phyloP scores from a whole-genome alignment of 2,329 filamentous ascomycete species.

The Sclerotinia trifoliorum region DNA sequence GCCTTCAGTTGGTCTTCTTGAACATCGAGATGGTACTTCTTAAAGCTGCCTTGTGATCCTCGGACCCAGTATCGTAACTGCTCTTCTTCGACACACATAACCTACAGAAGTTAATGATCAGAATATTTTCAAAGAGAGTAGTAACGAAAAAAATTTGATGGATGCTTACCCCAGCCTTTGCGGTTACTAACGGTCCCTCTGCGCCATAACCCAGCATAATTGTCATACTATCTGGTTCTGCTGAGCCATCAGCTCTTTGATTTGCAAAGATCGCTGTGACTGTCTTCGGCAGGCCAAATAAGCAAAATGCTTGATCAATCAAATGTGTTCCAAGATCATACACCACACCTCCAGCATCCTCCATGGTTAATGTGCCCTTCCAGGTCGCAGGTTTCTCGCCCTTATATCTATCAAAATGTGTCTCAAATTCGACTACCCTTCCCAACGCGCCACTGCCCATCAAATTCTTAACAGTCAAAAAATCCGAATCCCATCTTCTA shows the following conservation, averaged over 20 bases:
- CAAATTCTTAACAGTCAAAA: conserved; percentile 65
- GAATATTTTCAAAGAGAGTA: not conserved
- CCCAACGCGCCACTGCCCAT: conserved; percentile 60
- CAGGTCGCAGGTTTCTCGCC: conserved; percentile 59
- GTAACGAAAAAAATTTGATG: not conserved
- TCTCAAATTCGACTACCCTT: conserved; percentile 73
- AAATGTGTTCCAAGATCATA: conserved; percentile 77
- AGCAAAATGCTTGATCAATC: conserved; percentile 69
- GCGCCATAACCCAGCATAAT: conserved; percentile 64
- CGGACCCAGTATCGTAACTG: conserved; percentile 77
- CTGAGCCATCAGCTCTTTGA: conserved; percentile 54
- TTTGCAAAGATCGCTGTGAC: conserved; percentile 68
- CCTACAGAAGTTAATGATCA: not conserved
- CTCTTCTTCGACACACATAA: conserved; percentile 64
- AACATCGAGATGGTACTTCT: conserved; percentile 67
- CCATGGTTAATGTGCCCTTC: conserved; percentile 62
- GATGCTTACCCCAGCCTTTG: conserved; percentile 56
- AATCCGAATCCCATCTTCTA: conserved; percentile 74
- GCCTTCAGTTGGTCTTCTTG: conserved; percentile 73
- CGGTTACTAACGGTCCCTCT: conserved; percentile 61
- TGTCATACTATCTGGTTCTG: conserved; percentile 58
- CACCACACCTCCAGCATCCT: conserved; percentile 63
- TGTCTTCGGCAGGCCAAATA: conserved; percentile 66
- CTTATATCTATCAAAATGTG: conserved; percentile 76
- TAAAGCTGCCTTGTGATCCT: conserved; percentile 71